Conservation (phyloP, 1,139 yeast species). For the Geotrichum bryndzae region DNA sequence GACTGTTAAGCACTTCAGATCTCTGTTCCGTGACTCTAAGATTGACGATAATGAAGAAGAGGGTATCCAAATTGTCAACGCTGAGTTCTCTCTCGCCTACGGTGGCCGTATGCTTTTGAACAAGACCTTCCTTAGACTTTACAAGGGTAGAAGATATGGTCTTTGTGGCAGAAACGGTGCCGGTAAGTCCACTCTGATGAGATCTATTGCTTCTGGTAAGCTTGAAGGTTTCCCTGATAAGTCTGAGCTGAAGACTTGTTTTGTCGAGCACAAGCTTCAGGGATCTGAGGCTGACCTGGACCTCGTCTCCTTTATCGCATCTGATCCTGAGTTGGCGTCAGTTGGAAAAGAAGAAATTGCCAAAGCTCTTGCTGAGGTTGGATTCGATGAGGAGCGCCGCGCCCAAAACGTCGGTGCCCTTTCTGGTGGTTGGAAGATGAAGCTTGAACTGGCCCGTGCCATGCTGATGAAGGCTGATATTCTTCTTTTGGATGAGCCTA, state of each 20-base stretch:
- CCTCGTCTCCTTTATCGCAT: slow-evolving; percentile 80
- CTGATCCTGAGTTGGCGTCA: slow-evolving; percentile 70
- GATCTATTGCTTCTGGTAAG: slow-evolving; percentile 95
- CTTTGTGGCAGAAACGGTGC: slow-evolving; percentile 98
- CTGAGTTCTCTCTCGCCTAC: slow-evolving; percentile 92
- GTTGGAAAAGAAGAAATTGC: slow-evolving; percentile 67
- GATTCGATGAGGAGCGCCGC: slow-evolving; percentile 86
- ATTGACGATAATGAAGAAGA: slow-evolving; percentile 57
- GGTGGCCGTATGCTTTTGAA: slow-evolving; percentile 96
- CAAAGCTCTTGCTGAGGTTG: slow-evolving; percentile 72
- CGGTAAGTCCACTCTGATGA: slow-evolving; percentile 95
- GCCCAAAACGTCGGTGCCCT: slow-evolving; percentile 86
- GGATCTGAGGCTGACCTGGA: slow-evolving; percentile 92
- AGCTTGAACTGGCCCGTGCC: slow-evolving; percentile 94
- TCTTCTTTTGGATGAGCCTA: slow-evolving; percentile 91
- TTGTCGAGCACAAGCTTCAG: slow-evolving; percentile 94
- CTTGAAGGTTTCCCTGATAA: slow-evolving; percentile 96
- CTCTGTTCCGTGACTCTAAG: slow-evolving; percentile 55
- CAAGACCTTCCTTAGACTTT: slow-evolving; percentile 78
- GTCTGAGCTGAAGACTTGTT: slow-evolving; percentile 82
- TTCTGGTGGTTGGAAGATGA: slow-evolving; percentile 95
- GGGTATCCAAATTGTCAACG: slow-evolving; percentile 84
- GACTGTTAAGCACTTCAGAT: slow-evolving; percentile 53
- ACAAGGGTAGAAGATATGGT: slow-evolving; percentile 96
- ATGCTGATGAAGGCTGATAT: slow-evolving; percentile 98